Evolutionary conservation across 179 eudicot species (phyloP).

Genomic region (Silene vulgaris): DNA sequence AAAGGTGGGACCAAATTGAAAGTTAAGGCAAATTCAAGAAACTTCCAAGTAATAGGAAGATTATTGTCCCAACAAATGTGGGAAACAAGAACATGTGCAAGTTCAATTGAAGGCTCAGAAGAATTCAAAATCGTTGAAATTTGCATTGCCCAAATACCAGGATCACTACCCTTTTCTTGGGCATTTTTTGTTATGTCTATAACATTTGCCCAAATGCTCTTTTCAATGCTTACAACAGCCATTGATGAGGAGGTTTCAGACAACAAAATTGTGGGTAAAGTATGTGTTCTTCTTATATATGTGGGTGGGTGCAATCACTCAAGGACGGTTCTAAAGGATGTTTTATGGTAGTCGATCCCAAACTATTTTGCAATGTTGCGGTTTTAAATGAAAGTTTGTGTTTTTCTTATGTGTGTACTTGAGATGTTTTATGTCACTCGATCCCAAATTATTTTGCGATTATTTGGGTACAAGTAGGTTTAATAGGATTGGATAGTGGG

Average conservation of each 20-base stretch:
- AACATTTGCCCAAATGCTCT: slow-evolving; percentile 30
- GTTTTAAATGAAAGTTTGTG: background rate
- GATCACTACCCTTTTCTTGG: slow-evolving; percentile 40
- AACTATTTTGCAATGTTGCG: too few species aligned
- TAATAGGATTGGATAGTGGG: background rate
- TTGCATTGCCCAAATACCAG: slow-evolving; percentile 38
- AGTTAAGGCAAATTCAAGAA: slow-evolving; percentile 33
- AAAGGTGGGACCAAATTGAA: slow-evolving; percentile 38
- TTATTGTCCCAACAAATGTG: slow-evolving; percentile 45
- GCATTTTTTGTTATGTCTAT: slow-evolving; percentile 30
- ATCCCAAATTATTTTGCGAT: too few species aligned
- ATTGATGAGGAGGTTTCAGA: background rate
- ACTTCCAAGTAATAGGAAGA: slow-evolving; percentile 42
- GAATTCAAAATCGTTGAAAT: slow-evolving; percentile 28
- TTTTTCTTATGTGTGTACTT: too few species aligned
- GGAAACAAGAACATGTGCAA: slow-evolving; percentile 40
- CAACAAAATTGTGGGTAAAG: background rate
- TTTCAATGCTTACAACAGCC: slow-evolving; percentile 17
- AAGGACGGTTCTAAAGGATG: background rate
- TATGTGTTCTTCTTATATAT: too few species aligned
- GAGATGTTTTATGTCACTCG: background rate
- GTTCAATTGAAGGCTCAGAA: slow-evolving; percentile 36
- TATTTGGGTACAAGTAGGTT: background rate
- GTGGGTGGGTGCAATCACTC: background rate
- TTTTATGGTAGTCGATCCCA: background rate